Percentiles rank a stretch among this genome's conserved stretches.
Conservation (phyloP, 2,329 filamentous ascomycete species). For the Penicillium hesseltinei region DNA sequence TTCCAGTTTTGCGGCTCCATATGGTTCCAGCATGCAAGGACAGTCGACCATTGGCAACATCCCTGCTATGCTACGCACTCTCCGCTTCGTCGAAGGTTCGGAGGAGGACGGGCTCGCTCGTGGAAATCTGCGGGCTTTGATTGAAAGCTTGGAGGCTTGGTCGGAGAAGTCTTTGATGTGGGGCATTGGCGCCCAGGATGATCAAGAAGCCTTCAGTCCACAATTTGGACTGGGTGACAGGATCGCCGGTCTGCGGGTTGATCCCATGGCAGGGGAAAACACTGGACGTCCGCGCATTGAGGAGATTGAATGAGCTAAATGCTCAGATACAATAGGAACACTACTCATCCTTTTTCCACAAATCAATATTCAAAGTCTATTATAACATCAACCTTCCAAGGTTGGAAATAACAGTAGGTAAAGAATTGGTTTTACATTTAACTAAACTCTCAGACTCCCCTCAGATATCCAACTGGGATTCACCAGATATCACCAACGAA, state of each 20-base stretch:
- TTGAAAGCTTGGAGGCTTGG: constrained; percentile 46
- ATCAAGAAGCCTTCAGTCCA: constrained; percentile 15
- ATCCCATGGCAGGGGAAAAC: constrained; percentile 32
- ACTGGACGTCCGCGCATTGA: constrained; percentile 37
- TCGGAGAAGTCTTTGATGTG: constrained; percentile 43
- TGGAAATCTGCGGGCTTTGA: constrained; percentile 40
- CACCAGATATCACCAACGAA: background rate
- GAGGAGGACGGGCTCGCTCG: constrained; percentile 42
- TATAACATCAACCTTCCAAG: no score
- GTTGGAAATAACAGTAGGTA: background rate
- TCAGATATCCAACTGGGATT: no score
- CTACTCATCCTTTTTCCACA: background rate
- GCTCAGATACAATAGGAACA: background rate
- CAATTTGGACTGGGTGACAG: constrained; percentile 37
- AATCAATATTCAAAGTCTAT: background rate
- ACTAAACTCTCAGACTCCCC: no score
- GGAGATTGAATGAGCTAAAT: constrained; percentile 40
- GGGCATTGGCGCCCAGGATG: constrained; percentile 33
- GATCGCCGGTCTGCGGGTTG: constrained; percentile 39
- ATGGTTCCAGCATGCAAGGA: constrained; percentile 2
- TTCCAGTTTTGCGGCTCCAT: background rate
- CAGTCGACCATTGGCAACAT: constrained; percentile 39
- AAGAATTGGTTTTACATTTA: no score
- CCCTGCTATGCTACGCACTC: constrained; percentile 37
- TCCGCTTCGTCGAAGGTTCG: constrained; percentile 38